These are phyloP conservation scores for Acer campestre DNA, from an alignment of 345 rosid species.

Conservation along the genomic window DNA sequence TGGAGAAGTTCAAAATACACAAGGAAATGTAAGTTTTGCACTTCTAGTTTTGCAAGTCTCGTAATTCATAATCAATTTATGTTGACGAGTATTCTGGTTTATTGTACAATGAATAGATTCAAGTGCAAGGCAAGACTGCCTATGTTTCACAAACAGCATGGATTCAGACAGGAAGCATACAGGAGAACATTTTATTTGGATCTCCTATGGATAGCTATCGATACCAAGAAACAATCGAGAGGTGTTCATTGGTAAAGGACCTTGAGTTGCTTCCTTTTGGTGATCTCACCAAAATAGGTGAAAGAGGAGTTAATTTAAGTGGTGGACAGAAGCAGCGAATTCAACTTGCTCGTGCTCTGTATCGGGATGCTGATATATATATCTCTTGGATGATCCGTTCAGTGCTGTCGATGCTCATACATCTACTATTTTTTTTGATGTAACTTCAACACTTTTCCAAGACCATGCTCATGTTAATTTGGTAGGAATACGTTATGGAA, in stretches of 20 bases:
- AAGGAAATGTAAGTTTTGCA: conserved; percentile 62
- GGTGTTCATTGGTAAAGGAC: conserved; percentile 82
- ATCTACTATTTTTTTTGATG: conserved; percentile 84
- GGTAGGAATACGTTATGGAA: conserved; percentile 77
- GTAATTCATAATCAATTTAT: not conserved
- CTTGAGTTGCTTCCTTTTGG: conserved; percentile 87
- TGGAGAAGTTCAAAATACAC: conserved; percentile 71
- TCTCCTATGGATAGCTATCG: conserved; percentile 62
- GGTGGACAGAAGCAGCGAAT: conserved; percentile 97
- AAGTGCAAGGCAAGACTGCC: conserved; percentile 75
- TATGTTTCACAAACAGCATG: conserved; percentile 96
- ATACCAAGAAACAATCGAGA: conserved; percentile 77
- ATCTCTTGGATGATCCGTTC: conserved; percentile 92
- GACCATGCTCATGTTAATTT: conserved; percentile 11
- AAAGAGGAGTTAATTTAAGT: conserved; percentile 96
- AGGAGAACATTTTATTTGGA: conserved; percentile 83
- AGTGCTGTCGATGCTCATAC: conserved; percentile 98
- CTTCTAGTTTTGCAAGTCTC: not conserved
- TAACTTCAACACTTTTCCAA: conserved; percentile 25
- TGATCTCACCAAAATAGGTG: conserved; percentile 91
- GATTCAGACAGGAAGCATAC: conserved; percentile 91
- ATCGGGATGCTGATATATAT: conserved; percentile 89
- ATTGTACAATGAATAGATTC: conserved; percentile 45
- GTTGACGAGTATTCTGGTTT: not conserved
- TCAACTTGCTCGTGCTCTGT: conserved; percentile 97